Evolutionary conservation across 768 basidiomycete genomes (phyloP).

Genomic region (Boletus speciosus): DNA sequence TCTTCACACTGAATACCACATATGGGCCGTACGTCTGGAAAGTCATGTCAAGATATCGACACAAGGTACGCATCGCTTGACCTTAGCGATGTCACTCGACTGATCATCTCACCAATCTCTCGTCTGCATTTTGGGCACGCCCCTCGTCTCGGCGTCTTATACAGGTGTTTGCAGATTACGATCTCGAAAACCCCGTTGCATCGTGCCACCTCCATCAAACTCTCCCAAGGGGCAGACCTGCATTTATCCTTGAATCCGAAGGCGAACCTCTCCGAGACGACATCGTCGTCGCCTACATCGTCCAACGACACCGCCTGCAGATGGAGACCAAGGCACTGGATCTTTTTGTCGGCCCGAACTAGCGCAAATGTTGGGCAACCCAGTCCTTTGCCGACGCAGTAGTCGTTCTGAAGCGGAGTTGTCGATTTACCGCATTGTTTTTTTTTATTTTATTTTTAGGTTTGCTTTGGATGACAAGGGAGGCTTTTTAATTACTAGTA

Average conservation of each 20-base stretch:
- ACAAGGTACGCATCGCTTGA: slow-evolving; percentile 14
- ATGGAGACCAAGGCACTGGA: slow-evolving; percentile 26
- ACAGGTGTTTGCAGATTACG: slow-evolving; percentile 24
- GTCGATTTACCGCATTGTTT: neutral
- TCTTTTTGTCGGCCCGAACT: slow-evolving; percentile 21
- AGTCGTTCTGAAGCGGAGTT: neutral
- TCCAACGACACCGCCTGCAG: slow-evolving; percentile 25
- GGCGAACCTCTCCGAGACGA: slow-evolving; percentile 31
- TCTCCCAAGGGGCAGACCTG: slow-evolving; percentile 9
- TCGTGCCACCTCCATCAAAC: slow-evolving; percentile 17
- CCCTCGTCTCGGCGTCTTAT: neutral
- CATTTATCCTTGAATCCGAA: slow-evolving; percentile 18
- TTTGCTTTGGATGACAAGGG: too few species aligned
- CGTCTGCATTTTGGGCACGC: neutral
- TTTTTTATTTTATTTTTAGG: too few species aligned
- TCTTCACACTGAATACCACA: slow-evolving; percentile 21
- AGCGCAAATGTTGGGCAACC: neutral
- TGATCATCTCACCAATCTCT: neutral
- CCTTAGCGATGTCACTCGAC: neutral
- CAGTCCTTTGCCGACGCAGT: too few species aligned
- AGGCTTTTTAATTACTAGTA: too few species aligned
- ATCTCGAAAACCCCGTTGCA: slow-evolving; percentile 23
- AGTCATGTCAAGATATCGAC: slow-evolving; percentile 18
- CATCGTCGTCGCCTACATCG: slow-evolving; percentile 25
- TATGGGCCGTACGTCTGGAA: slow-evolving; percentile 29